Conservation (phyloP, 495 filamentous ascomycete species). For the Baudoinia panamericana region DNA sequence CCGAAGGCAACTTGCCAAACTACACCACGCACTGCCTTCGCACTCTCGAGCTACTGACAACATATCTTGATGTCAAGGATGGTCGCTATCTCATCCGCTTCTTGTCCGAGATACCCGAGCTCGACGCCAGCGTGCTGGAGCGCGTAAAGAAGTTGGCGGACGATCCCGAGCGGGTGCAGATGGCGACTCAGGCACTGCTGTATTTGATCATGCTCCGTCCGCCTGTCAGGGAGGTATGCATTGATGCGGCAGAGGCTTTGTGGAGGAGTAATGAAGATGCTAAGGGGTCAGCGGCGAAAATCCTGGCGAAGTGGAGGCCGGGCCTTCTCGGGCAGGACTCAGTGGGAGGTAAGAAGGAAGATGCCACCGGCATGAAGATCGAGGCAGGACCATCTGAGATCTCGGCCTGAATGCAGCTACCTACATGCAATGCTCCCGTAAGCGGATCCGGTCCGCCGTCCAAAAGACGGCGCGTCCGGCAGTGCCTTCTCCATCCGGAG, state of each 20-base stretch:
- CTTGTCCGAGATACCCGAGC: slow-evolving; percentile 76
- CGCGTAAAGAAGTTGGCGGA: slow-evolving; percentile 68
- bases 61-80: slow-evolving; percentile 76
- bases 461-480: too few species aligned
- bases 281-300: slow-evolving; percentile 32
- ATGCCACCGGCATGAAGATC: background rate
- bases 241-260: slow-evolving; percentile 74
- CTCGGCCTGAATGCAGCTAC: too few species aligned
- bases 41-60: slow-evolving; percentile 73
- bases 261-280: slow-evolving; percentile 65
- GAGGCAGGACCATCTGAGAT: background rate
- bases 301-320: slow-evolving; percentile 39
- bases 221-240: slow-evolving; percentile 63
- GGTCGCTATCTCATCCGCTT: slow-evolving; percentile 83
- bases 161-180: slow-evolving; percentile 66
- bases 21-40: slow-evolving; percentile 33
- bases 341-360: background rate
- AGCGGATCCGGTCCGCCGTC: too few species aligned
- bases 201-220: slow-evolving; percentile 77
- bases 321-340: slow-evolving; percentile 30
- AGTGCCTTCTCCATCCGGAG: too few species aligned
- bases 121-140: slow-evolving; percentile 54
- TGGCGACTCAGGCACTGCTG: slow-evolving; percentile 49
- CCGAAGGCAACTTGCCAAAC: slow-evolving; percentile 1
- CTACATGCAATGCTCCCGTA: too few species aligned